Evolutionary conservation across 495 filamentous ascomycete species (phyloP).

Genomic region (Neurospora terricola): DNA sequence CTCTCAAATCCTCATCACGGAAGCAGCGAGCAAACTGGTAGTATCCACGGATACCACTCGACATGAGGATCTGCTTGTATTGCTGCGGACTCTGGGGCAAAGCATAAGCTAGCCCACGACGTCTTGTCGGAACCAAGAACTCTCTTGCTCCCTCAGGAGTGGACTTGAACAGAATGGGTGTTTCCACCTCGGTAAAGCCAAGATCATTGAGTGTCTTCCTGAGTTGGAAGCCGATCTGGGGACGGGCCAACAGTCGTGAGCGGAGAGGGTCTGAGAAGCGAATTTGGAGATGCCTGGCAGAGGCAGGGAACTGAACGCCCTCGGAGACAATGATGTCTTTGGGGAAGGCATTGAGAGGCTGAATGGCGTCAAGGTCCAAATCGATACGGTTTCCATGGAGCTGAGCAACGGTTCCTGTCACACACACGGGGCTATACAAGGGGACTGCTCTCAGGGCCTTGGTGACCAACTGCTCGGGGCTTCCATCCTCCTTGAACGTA

Average conservation of each 20-base stretch:
- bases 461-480: slow-evolving; percentile 13
- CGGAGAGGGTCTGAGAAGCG: slow-evolving; percentile 56
- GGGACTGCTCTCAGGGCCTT: slow-evolving; percentile 23
- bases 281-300: slow-evolving; percentile 76
- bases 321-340: slow-evolving; percentile 63
- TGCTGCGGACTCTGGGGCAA: slow-evolving; percentile 95
- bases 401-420: slow-evolving; percentile 22
- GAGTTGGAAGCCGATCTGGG: slow-evolving; percentile 44
- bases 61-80: slow-evolving; percentile 98
- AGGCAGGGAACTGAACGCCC: slow-evolving; percentile 58
- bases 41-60: slow-evolving; percentile 70
- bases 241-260: slow-evolving; percentile 46
- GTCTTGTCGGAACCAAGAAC: slow-evolving; percentile 86
- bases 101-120: slow-evolving; percentile 66
- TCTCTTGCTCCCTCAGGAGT: slow-evolving; percentile 93
- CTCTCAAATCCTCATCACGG: slow-evolving; percentile 86
- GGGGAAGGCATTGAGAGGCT: slow-evolving; percentile 64
- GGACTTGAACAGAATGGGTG: slow-evolving; percentile 90
- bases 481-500: slow-evolving; percentile 11
- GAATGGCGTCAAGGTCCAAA: slow-evolving; percentile 45
- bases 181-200: slow-evolving; percentile 75
- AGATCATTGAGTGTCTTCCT: slow-evolving; percentile 40
- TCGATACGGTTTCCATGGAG: slow-evolving; percentile 13
- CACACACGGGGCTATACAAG: slow-evolving; percentile 29
- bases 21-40: slow-evolving; percentile 93